phyloP scores from a whole-genome alignment of 2,329 filamentous ascomycete species.

The Arachnopeziza araneosa region DNA sequence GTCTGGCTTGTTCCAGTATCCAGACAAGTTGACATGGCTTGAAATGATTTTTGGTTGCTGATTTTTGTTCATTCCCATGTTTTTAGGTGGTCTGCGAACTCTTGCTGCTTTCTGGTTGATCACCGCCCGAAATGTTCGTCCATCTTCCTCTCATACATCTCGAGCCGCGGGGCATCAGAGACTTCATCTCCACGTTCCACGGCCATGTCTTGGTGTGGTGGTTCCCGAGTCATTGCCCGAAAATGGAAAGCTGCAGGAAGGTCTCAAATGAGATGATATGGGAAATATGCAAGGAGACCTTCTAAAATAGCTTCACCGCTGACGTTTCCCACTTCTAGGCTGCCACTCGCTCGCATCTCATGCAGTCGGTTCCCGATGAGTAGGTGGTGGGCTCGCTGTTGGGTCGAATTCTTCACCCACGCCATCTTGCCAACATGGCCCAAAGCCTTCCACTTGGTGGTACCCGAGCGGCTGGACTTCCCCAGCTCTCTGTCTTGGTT shows the following conservation, averaged over 20 bases:
- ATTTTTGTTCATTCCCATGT: too few species aligned
- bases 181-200: not conserved
- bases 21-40: too few species aligned
- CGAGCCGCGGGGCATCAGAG: too few species aligned
- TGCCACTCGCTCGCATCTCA: not conserved
- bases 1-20: too few species aligned
- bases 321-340: not conserved
- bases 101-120: too few species aligned
- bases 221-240: not conserved
- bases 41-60: too few species aligned
- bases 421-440: not conserved
- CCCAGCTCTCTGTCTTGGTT: not conserved
- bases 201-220: not conserved
- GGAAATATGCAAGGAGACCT: not conserved
- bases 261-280: not conserved
- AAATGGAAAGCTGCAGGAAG: not conserved
- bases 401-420: not conserved
- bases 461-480: slow-evolving; percentile 11
- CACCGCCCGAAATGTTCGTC: too few species aligned
- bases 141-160: too few species aligned
- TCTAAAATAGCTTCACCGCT: not conserved
- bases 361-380: not conserved
- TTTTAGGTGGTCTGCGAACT: too few species aligned
- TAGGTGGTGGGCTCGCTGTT: not conserved
- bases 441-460: not conserved